Evolutionary conservation across 2,329 filamentous ascomycete species (phyloP), one percentile per base, ranked within the genome.

Genomic region (Falciphora oryzae): DNA sequence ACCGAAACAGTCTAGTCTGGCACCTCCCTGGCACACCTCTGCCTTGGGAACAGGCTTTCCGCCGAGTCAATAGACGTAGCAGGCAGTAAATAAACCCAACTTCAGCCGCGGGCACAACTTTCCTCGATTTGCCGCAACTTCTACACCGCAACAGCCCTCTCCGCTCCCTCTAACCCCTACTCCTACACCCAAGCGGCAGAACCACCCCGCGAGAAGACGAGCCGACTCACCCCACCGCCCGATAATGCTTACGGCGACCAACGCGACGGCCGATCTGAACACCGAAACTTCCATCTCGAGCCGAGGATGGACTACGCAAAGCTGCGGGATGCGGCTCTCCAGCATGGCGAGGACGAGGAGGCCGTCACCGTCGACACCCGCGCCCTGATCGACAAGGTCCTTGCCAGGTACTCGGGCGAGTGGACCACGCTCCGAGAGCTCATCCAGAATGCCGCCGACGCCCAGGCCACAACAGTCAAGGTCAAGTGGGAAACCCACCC

Each of bases 391-490:
- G 96, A 98, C 79, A 99, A 99, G 77, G 94, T 99, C 14, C 85
- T 99, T 62, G 95, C 95, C 13, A 85, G 95, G 73, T 99, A 99
- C 75, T 97, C 93, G 2, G 94, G 95, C 71, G 96, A 99, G 80
- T 97, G 94, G 89, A 93, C 87, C 7, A 90, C 85, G 11, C 79
- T 99, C 25, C 87, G 95, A 81, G 95, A 99, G 75, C 87, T 99
- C 67, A 93, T 99, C 59, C 95, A 99, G 74, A 99, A 99, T 75
- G 95, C 95, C n/a, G 94, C 95, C 68, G 95, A 99, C 79, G 95
- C 95, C 28, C 91, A 93, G 73, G 95, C 95, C 61, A 91, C 89
- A 22, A 93, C 88, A 65, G 94, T 98, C 70, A 90, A 87, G 59
- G 92, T 99, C 73, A 93, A 90, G 71, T 96, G 95, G 81, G 94